Evolutionary conservation across 2,329 filamentous ascomycete genomes (phyloP).

Genomic region (Mollisia scopiformis): DNA sequence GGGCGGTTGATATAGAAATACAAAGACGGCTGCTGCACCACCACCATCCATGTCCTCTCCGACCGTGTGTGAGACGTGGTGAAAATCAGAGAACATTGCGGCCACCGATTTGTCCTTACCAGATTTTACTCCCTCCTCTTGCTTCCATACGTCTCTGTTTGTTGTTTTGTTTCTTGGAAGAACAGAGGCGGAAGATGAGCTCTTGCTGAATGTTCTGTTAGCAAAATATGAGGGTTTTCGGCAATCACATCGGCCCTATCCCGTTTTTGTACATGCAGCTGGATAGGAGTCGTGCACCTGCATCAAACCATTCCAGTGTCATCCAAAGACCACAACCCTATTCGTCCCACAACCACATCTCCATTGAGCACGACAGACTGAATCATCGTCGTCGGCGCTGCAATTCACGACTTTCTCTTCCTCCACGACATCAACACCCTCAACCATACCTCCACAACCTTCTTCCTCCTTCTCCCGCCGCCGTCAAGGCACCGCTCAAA

Average conservation of each 20-base stretch:
- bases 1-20: background rate
- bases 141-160: background rate
- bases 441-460: constrained; percentile 4
- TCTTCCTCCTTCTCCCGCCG: too few species aligned
- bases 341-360: background rate
- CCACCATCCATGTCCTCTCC: background rate
- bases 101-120: background rate
- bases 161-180: background rate
- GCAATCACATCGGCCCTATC: background rate
- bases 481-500: constrained; percentile 30
- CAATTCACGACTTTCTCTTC: constrained; percentile 1
- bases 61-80: constrained; percentile 11
- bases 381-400: background rate
- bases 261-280: background rate
- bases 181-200: background rate
- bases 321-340: constrained; percentile 1
- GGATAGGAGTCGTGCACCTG: constrained; percentile 1
- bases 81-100: constrained; percentile 1
- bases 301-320: constrained; percentile 5
- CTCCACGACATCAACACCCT: constrained; percentile 6
- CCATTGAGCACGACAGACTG: too few species aligned
- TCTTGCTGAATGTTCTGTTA: background rate
- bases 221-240: background rate
- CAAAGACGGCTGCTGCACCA: background rate
- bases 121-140: constrained; percentile 1